These are phyloP conservation scores for Penicillium aurantiogriseum DNA, from an alignment of 2,329 filamentous ascomycete genomes.

Conservation along the genomic window DNA sequence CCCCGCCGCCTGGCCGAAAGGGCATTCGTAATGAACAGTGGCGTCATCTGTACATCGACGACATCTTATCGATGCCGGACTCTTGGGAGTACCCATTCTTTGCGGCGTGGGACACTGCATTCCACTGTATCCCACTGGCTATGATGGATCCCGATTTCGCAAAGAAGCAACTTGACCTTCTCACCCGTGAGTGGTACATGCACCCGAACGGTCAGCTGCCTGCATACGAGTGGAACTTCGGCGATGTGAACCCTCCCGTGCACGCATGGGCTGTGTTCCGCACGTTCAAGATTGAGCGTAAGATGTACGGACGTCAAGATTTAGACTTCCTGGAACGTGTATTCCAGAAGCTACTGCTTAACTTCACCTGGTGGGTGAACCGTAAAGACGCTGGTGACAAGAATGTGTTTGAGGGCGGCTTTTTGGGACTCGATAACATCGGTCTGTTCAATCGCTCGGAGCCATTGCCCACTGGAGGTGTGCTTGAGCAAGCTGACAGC, in stretches of 20 bases:
- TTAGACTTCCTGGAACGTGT: slow-evolving; percentile 93
- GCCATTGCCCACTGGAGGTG: slow-evolving; percentile 86
- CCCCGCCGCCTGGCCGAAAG: slow-evolving; percentile 77
- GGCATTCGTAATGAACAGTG: slow-evolving; percentile 81
- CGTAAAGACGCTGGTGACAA: slow-evolving; percentile 92
- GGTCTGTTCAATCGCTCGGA: slow-evolving; percentile 96
- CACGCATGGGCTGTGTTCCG: slow-evolving; percentile 96
- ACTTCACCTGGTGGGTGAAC: slow-evolving; percentile 99
- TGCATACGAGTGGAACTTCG: slow-evolving; percentile 96
- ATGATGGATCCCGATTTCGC: slow-evolving; percentile 98
- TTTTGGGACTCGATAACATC: slow-evolving; percentile 94
- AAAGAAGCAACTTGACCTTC: slow-evolving; percentile 94
- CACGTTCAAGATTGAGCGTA: slow-evolving; percentile 96
- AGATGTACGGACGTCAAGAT: slow-evolving; percentile 92
- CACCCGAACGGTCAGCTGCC: slow-evolving; percentile 94
- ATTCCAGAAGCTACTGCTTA: slow-evolving; percentile 91
- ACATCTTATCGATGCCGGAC: slow-evolving; percentile 95
- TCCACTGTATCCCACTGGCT: slow-evolving; percentile 91
- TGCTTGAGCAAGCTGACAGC: slow-evolving; percentile 93
- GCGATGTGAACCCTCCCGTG: slow-evolving; percentile 93
- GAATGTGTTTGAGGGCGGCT: slow-evolving; percentile 96
- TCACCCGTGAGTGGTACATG: slow-evolving; percentile 98
- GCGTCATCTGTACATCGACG: slow-evolving; percentile 93
- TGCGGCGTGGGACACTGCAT: slow-evolving; percentile 94
- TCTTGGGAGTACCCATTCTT: slow-evolving; percentile 99